Conservation (phyloP, 495 filamentous ascomycete genomes). For the Delitschia confertaspora region DNA sequence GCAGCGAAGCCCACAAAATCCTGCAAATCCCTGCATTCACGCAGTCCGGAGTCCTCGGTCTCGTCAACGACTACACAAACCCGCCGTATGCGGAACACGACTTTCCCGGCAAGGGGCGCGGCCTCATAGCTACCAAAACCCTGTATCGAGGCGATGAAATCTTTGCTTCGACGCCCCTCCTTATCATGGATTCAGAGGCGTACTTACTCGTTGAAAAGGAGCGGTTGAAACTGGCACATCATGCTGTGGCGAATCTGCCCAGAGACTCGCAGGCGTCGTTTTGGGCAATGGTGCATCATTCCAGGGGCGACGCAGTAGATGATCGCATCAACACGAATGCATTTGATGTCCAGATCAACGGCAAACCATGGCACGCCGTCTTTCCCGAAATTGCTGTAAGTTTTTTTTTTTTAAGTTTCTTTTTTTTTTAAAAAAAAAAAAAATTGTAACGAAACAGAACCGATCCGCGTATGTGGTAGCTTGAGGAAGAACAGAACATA, state of each 20-base stretch:
- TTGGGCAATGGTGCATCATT: constrained; percentile 16
- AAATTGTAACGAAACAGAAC: too few species aligned
- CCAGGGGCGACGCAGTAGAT: constrained; percentile 20
- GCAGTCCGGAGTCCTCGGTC: neutral
- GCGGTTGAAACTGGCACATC: constrained; percentile 6
- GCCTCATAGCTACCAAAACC: constrained; percentile 19
- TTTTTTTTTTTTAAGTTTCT: too few species aligned
- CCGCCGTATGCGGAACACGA: constrained; percentile 9
- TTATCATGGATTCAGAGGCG: constrained; percentile 13
- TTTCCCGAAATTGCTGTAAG: constrained; percentile 21
- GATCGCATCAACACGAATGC: constrained; percentile 26
- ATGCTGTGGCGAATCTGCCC: constrained; percentile 12
- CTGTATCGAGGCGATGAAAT: constrained; percentile 21
- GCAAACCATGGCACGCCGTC: constrained; percentile 8
- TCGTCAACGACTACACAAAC: constrained; percentile 8
- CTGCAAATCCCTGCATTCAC: constrained; percentile 13
- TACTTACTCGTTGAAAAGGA: constrained; percentile 13
- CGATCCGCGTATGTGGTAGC: too few species aligned
- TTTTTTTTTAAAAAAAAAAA: too few species aligned
- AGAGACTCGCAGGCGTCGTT: constrained; percentile 5
- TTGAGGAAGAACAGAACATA: too few species aligned
- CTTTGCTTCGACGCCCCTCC: constrained; percentile 16
- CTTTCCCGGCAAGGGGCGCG: constrained; percentile 20
- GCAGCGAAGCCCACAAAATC: constrained; percentile 7
- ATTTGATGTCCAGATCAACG: constrained; percentile 19